Evolutionary conservation across 1,284 basidiomycete species (phyloP).

Genomic region (Pyrrhoderma noxium): DNA sequence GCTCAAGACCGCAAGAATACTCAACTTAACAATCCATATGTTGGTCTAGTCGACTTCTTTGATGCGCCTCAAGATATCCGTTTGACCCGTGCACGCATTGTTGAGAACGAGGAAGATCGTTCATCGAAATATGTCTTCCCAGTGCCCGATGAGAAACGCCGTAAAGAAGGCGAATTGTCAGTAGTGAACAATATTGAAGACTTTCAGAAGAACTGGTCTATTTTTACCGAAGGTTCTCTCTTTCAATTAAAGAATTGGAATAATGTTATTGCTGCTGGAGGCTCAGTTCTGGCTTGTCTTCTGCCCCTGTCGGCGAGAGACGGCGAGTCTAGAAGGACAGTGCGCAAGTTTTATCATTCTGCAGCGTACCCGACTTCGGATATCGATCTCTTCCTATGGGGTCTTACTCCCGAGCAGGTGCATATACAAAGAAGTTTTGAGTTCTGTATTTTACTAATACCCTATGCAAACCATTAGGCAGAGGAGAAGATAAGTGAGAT

Average conservation of each 20-base stretch:
- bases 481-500: constrained; percentile 50
- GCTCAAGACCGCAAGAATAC: constrained; percentile 41
- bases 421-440: constrained; percentile 8
- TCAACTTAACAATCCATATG: constrained; percentile 38
- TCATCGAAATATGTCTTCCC: constrained; percentile 40
- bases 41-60: constrained; percentile 53
- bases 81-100: constrained; percentile 37
- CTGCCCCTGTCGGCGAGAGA: constrained; percentile 39
- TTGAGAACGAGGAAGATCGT: constrained; percentile 33
- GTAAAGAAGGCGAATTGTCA: constrained; percentile 30
- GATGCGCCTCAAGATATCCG: constrained; percentile 37
- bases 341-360: constrained; percentile 48
- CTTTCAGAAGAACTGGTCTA: constrained; percentile 18
- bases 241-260: constrained; percentile 18
- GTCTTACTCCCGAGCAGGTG: constrained; percentile 44
- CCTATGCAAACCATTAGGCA: constrained; percentile 30
- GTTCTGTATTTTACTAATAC: background rate
- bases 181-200: constrained; percentile 18
- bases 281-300: constrained; percentile 49
- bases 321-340: constrained; percentile 43
- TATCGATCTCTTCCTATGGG: constrained; percentile 57
- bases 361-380: constrained; percentile 50
- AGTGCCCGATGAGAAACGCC: constrained; percentile 30
- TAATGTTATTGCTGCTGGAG: constrained; percentile 49
- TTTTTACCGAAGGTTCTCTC: constrained; percentile 22